Base-by-base conservation (phyloP, 331 rosid species). In the Malus hybrid region DNA sequence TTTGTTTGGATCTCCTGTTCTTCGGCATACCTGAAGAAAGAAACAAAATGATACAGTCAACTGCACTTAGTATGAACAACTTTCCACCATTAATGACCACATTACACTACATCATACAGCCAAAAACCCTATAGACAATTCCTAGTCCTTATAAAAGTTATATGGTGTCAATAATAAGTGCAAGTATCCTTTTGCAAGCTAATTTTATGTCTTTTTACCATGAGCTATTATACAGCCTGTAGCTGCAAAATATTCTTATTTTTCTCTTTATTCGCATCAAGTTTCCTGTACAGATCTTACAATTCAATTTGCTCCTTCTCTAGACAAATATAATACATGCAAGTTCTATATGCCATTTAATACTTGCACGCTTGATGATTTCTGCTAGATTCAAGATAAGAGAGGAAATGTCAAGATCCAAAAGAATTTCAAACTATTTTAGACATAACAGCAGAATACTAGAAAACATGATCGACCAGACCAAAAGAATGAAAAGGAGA, bases 1-100 rank as follows among this genome's bases (percentile, higher is more conserved):
- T 78, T 95, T 95, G 80, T 91, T 89, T 22, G 99, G 97, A 80
- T 95, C 97, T 55, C 99, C 99, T 8, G 92, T 90, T 83, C 97
- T 90, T 79, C 96, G 85, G 85, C 99, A 95, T 48, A 91, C 95
- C 99, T 95, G 78, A 78, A 77, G 27, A 77, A 81, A 86, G 70
- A 60, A 80, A 63, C 39, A 10, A 13, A 54, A 54, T 7, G 10
- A 54, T 54, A 54, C 60, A 54, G 10, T 54, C 60, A 54, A 16
- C 20, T 5, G 60, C 60, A 54, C 20, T 54, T 7, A 54, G 20
- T 54, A 54, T 54, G 60, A 54, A 54, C 60, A 16, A 54, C 10
- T 54, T 54, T 54, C 22, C 6, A 54, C 60, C 60, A 16, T 19
- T 7, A 52, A 16, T 54, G 22, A 54, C n/a, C 22, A 18, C 60